Conservation (phyloP, 257 asterid genomes). For the Solanum clarkiae region DNA sequence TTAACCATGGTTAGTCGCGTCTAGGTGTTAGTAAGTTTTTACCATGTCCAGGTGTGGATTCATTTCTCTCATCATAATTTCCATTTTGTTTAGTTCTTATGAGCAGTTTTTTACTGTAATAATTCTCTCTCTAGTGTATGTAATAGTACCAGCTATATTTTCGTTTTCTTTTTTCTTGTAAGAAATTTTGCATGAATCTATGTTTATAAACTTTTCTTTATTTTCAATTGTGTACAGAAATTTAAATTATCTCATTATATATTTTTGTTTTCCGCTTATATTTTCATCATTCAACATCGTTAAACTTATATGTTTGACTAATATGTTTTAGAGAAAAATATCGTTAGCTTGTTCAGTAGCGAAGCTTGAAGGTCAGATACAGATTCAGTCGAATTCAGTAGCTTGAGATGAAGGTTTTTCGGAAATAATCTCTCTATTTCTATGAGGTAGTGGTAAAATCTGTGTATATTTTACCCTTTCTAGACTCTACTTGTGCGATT, state of each 20-base stretch:
- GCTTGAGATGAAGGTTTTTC: background rate
- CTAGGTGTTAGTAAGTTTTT: background rate
- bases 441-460: too few species aligned
- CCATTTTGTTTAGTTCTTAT: background rate
- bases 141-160: background rate
- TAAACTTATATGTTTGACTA: background rate
- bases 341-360: background rate
- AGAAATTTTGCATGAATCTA: background rate
- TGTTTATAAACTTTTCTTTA: background rate
- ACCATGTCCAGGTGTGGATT: background rate
- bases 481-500: too few species aligned
- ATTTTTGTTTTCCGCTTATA: too few species aligned
- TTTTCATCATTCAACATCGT: too few species aligned
- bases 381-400: background rate
- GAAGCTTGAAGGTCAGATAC: background rate
- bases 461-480: too few species aligned
- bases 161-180: background rate
- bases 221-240: background rate
- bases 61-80: background rate
- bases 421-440: too few species aligned
- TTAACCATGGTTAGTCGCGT: background rate
- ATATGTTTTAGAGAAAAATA: background rate
- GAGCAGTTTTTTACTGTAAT: slow-evolving; percentile 9
- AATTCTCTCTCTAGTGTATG: slow-evolving; percentile 11
- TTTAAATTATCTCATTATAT: background rate